Evolutionary conservation across 257 asterid species (phyloP), one percentile per base, ranked within the genome.

Genomic region (Perilla frutescens): DNA sequence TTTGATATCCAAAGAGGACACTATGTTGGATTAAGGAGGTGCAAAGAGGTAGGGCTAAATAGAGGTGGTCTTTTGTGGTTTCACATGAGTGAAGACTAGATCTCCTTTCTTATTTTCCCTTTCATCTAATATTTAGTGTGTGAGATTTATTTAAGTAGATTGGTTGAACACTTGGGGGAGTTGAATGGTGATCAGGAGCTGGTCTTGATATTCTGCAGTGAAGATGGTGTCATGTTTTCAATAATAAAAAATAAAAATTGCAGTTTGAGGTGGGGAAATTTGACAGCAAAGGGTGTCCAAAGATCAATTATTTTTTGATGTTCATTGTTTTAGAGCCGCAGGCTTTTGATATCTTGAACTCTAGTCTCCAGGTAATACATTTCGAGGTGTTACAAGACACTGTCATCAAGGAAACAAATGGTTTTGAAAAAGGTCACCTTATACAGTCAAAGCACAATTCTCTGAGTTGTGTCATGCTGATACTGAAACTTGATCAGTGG

Each of bases 271-370:
- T 58, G 74, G 62, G 50, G 37, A 70, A 48, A 57, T 41, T 40
- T 45, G 14, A 61, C 64, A 8, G 40, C 54, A 49, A 56, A 63
- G 66, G 62, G 41, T 40, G 50, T 61, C 20, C 41, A 65, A 79
- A 70, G 55, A 54, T 59, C 53, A 26, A 49, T 54, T 59, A 26
- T 43, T 59, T 34, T 14, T 39, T 14, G 39, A 37, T 66, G 26
- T 39, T 58, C 12, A 39, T 31, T 36, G 26, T 61, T 54, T 7
- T 36, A 9, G 56, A 44, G 72, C 69, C 58, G 7, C 56, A 57
- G 68, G 49, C 57, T 57, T 58, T 70, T 76, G 50, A 76, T 61
- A 15, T 80, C 73, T 72, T 48, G 29, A 55, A 62, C 45, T 60
- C 47, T 31, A 20, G 26, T 20, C 26, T 20, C 26, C 26, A 71